Conservation (phyloP, 495 filamentous ascomycete genomes). For the Tirmania nivea region DNA sequence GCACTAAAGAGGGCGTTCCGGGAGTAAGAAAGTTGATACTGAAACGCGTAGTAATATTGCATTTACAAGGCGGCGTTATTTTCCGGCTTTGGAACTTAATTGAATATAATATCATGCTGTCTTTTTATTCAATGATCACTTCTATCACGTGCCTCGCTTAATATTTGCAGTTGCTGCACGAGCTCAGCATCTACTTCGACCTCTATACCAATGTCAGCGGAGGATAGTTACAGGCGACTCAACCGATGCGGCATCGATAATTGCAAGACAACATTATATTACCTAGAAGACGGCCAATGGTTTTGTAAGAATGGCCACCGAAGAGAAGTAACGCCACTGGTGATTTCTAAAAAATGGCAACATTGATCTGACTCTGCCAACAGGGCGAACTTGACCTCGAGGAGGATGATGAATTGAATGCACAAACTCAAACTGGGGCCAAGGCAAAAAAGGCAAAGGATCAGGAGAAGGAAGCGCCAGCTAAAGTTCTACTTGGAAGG, state of each 20-base stretch:
- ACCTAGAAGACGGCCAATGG: slow-evolving; percentile 41
- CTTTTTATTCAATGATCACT: neutral
- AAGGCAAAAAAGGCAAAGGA: slow-evolving; percentile 34
- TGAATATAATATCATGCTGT: neutral
- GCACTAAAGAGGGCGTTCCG: slow-evolving; percentile 27
- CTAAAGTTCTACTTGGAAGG: slow-evolving; percentile 20
- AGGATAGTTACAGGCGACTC: slow-evolving; percentile 26
- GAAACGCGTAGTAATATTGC: no score
- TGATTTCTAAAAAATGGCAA: no score
- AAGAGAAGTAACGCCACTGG: slow-evolving; percentile 27
- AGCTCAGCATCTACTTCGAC: no score
- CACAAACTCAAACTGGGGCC: slow-evolving; percentile 27
- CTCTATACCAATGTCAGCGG: neutral
- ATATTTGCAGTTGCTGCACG: no score
- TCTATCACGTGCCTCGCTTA: neutral
- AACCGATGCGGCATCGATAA: slow-evolving; percentile 40
- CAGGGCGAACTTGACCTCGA: slow-evolving; percentile 28
- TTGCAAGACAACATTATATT: slow-evolving; percentile 39
- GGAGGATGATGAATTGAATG: slow-evolving; percentile 54
- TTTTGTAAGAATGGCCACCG: slow-evolving; percentile 46
- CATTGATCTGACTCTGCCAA: neutral
- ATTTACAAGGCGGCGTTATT: no score
- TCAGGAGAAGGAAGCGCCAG: slow-evolving; percentile 27
- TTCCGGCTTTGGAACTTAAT: no score
- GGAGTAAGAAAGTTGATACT: neutral